Conservation (phyloP, 1,284 basidiomycete genomes). For the Wallemia hederae region DNA sequence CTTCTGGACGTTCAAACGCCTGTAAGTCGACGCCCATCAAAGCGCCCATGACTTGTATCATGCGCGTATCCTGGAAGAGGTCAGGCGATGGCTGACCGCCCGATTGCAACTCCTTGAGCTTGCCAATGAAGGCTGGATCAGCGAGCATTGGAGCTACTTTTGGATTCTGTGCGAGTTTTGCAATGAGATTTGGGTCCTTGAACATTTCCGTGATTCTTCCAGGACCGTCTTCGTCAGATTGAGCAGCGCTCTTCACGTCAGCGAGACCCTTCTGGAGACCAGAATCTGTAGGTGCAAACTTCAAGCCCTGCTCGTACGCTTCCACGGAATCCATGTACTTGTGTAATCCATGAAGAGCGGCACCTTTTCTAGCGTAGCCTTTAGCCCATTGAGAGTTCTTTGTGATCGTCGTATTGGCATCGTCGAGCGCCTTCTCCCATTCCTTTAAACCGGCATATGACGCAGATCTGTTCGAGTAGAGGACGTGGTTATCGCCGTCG, state of each 20-base stretch:
- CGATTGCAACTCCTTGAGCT: constrained; percentile 19
- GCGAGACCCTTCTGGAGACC: constrained; percentile 59
- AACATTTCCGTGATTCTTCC: constrained; percentile 50
- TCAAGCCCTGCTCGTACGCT: constrained; percentile 49
- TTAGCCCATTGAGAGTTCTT: constrained; percentile 64
- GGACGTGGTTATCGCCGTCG: constrained; percentile 56
- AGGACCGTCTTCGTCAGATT: constrained; percentile 16
- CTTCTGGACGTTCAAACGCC: constrained; percentile 56
- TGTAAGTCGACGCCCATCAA: constrained; percentile 83
- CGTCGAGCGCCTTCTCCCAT: constrained; percentile 46
- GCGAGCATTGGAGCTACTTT: constrained; percentile 54
- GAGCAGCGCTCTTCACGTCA: constrained; percentile 40
- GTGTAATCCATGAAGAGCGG: constrained; percentile 62
- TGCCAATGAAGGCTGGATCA: constrained; percentile 50
- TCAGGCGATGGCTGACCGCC: constrained; percentile 12
- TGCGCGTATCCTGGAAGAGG: constrained; percentile 49
- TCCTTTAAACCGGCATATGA: constrained; percentile 56
- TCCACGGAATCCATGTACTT: constrained; percentile 55
- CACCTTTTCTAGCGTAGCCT: constrained; percentile 73
- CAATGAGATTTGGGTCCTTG: constrained; percentile 48
- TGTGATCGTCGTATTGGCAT: constrained; percentile 56
- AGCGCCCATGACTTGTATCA: constrained; percentile 68
- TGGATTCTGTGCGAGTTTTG: constrained; percentile 59
- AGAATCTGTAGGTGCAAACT: constrained; percentile 43
- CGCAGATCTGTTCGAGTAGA: constrained; percentile 80